Conservation (phyloP, 202 grass and related monocot species). For the Miscanthus sacchariflorus region DNA sequence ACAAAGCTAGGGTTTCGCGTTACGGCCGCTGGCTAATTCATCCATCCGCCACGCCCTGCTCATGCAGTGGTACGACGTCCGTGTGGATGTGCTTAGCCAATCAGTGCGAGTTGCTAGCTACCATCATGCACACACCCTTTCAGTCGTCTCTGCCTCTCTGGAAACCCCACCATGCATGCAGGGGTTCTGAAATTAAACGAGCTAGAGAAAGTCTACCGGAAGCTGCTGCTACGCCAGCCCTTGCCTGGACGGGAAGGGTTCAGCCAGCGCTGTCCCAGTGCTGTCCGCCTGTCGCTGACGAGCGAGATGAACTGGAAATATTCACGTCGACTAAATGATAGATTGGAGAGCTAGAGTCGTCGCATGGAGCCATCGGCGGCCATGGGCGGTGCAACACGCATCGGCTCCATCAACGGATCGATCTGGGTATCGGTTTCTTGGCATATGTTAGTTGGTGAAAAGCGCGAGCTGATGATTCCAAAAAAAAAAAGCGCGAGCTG, state of each 20-base stretch:
- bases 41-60: conserved; percentile 35
- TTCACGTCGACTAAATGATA: neutral
- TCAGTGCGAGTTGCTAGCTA: neutral
- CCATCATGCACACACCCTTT: neutral
- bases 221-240: neutral
- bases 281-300: conserved; percentile 15
- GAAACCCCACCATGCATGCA: neutral
- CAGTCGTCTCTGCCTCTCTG: neutral
- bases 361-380: neutral
- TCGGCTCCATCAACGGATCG: neutral
- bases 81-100: neutral
- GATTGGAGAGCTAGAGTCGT: conserved; percentile 9
- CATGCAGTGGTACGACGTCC: neutral
- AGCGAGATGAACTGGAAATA: conserved; percentile 55
- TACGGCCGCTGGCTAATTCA: neutral
- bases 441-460: conserved; percentile 6
- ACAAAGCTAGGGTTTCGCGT: conserved; percentile 24
- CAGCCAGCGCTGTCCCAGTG: conserved; percentile 7
- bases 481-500: too few relatives aligned
- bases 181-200: too few relatives aligned
- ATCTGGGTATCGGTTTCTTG: neutral
- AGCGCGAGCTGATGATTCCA: too few relatives aligned
- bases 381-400: conserved; percentile 6
- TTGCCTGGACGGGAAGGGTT: neutral
- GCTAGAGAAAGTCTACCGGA: neutral